These are phyloP conservation scores for Coemansia sp. DNA, from an alignment of 192 early-diverging fungal species.

Conservation along the genomic window DNA sequence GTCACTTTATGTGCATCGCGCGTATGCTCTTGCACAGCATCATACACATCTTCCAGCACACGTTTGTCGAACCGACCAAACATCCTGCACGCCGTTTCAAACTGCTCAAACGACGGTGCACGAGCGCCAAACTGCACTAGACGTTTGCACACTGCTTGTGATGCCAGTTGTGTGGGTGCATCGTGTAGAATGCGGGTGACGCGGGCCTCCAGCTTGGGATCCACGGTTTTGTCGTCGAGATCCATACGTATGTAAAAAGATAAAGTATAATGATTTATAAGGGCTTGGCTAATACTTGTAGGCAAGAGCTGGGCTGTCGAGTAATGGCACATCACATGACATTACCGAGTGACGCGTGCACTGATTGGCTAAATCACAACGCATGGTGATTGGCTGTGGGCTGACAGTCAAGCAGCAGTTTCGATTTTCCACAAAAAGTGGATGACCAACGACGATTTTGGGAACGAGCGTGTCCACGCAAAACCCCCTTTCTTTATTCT, in stretches of 20 bases:
- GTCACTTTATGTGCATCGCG: neutral
- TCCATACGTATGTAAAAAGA: conserved; percentile 24
- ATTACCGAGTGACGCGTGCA: neutral
- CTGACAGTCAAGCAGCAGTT: neutral
- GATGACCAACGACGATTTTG: conserved; percentile 4
- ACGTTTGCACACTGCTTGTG: conserved; percentile 31
- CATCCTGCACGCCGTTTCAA: conserved; percentile 45
- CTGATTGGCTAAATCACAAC: no score
- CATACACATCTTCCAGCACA: conserved; percentile 25
- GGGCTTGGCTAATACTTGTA: neutral
- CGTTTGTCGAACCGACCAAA: conserved; percentile 47
- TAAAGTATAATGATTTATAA: neutral
- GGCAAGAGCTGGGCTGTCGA: neutral
- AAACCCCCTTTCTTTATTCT: conserved; percentile 10
- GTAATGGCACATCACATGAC: conserved; percentile 12
- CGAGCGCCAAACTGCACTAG: conserved; percentile 37
- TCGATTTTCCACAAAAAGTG: conserved; percentile 13
- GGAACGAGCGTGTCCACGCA: neutral
- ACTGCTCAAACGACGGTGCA: conserved; percentile 20
- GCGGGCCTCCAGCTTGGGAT: conserved; percentile 25
- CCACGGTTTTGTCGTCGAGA: conserved; percentile 14
- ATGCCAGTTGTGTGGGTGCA: conserved; percentile 16
- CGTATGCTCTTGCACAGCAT: conserved; percentile 14
- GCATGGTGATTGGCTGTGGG: no score
- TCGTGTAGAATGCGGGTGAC: conserved; percentile 25